Percentiles rank a stretch among this genome's conserved stretches.
These are phyloP conservation scores for Annulohypoxylon bovei DNA, from an alignment of 495 filamentous ascomycete species.

Conservation along the genomic window DNA sequence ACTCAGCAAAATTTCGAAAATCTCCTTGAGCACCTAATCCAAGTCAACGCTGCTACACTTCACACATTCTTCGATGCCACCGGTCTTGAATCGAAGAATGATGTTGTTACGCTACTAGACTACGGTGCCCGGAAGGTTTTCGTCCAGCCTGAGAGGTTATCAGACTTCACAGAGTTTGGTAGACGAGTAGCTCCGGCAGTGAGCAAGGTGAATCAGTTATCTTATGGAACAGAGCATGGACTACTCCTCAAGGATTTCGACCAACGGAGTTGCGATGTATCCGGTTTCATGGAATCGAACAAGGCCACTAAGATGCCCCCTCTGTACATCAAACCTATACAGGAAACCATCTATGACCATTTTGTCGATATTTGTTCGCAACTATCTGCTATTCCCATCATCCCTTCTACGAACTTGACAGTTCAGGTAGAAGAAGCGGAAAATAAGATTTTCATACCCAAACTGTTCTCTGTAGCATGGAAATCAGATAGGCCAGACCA, in stretches of 20 bases:
- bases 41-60: slow-evolving; percentile 69
- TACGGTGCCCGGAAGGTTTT: slow-evolving; percentile 89
- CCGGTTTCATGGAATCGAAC: slow-evolving; percentile 56
- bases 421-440: slow-evolving; percentile 65
- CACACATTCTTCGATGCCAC: slow-evolving; percentile 81
- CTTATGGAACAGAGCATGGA: slow-evolving; percentile 51
- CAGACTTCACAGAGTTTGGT: slow-evolving; percentile 55
- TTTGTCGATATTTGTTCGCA: slow-evolving; percentile 64
- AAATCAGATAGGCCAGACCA: slow-evolving; percentile 86
- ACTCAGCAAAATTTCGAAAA: slow-evolving; percentile 64
- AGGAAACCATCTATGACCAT: slow-evolving; percentile 57
- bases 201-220: slow-evolving; percentile 42
- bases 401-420: slow-evolving; percentile 76
- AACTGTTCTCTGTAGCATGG: slow-evolving; percentile 73
- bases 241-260: slow-evolving; percentile 60
- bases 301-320: slow-evolving; percentile 56
- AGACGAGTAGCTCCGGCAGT: slow-evolving; percentile 56
- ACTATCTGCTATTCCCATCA: slow-evolving; percentile 75
- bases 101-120: slow-evolving; percentile 83
- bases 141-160: slow-evolving; percentile 71
- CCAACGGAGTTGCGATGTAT: slow-evolving; percentile 48
- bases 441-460: slow-evolving; percentile 70
- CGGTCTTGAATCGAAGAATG: slow-evolving; percentile 69
- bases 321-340: slow-evolving; percentile 58
- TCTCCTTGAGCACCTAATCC: slow-evolving; percentile 72